These are phyloP conservation scores for Vicia faba DNA, from an alignment of 306 rosid species.

Conservation along the genomic window DNA sequence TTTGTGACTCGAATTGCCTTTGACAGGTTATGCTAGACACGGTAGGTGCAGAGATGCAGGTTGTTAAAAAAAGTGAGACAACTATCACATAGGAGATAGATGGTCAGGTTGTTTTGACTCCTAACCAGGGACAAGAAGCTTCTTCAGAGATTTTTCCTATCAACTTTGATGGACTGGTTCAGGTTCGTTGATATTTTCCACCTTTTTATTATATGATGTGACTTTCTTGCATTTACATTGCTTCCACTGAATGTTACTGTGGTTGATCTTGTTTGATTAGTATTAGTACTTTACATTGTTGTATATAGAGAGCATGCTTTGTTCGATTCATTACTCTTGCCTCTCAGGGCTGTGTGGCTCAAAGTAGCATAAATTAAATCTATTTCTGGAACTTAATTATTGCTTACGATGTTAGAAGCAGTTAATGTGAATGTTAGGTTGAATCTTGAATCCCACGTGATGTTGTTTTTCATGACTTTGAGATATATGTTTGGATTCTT, in stretches of 20 bases:
- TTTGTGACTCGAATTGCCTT: conserved; percentile 17
- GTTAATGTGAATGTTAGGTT: conserved; percentile 12
- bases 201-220: conserved; percentile 15
- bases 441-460: conserved; percentile 7
- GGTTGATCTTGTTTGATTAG: conserved; percentile 4
- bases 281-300: not conserved
- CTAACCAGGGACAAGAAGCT: conserved; percentile 70
- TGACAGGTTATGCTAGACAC: conserved; percentile 87
- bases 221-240: conserved; percentile 9
- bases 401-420: not conserved
- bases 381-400: not conserved
- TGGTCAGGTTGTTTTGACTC: conserved; percentile 73
- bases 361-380: conserved; percentile 20
- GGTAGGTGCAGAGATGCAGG: conserved; percentile 88
- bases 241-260: not conserved
- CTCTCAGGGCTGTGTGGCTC: conserved; percentile 1
- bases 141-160: conserved; percentile 82
- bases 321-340: conserved; percentile 3
- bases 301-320: conserved; percentile 9
- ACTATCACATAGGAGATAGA: conserved; percentile 58
- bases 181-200: conserved; percentile 51
- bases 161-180: conserved; percentile 76
- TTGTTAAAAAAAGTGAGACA: conserved; percentile 61
- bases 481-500: conserved; percentile 11
- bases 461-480: not conserved